Percentiles rank a stretch among this genome's conserved stretches.
Evolutionary conservation across 805 yeast genomes (phyloP).

Genomic region (Komagataella pseudopastoris): DNA sequence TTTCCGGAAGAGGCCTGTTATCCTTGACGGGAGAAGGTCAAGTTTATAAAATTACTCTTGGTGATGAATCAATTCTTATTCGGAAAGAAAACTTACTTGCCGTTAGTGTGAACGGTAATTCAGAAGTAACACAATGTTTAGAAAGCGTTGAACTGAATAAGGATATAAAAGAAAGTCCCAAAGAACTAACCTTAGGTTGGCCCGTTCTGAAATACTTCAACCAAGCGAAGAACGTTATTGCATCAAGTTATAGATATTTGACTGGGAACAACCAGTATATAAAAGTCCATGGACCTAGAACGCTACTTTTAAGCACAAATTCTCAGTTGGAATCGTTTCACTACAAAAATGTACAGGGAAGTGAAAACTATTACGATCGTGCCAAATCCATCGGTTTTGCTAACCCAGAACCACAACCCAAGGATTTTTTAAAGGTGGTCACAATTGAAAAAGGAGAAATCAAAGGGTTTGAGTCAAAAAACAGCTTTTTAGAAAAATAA

Average conservation of each 20-base stretch:
- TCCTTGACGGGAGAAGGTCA: conserved; percentile 44
- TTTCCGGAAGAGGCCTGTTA: conserved; percentile 45
- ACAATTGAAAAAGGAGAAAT: not conserved
- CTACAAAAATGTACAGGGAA: conserved; percentile 2
- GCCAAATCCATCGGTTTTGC: not conserved
- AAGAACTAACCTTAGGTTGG: not conserved
- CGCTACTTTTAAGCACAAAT: conserved; percentile 32
- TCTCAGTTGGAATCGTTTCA: conserved; percentile 5
- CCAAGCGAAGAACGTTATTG: not conserved
- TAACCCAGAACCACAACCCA: not conserved
- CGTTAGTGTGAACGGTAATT: conserved; percentile 29
- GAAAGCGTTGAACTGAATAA: not conserved
- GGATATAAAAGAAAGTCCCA: not conserved
- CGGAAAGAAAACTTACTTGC: conserved; percentile 34
- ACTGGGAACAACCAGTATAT: conserved; percentile 29
- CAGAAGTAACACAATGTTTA: not conserved
- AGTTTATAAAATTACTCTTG: conserved; percentile 31
- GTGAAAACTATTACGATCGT: not conserved
- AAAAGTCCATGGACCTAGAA: conserved; percentile 41
- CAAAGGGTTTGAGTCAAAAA: not conserved
- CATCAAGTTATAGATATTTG: conserved; percentile 2
- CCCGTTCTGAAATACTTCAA: not conserved
- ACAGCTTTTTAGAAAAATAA: not conserved
- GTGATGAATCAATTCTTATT: conserved; percentile 33
- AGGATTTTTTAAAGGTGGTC: not conserved